Base-by-base conservation (phyloP, 345 rosid genomes). In the Hibiscus syriacus region DNA sequence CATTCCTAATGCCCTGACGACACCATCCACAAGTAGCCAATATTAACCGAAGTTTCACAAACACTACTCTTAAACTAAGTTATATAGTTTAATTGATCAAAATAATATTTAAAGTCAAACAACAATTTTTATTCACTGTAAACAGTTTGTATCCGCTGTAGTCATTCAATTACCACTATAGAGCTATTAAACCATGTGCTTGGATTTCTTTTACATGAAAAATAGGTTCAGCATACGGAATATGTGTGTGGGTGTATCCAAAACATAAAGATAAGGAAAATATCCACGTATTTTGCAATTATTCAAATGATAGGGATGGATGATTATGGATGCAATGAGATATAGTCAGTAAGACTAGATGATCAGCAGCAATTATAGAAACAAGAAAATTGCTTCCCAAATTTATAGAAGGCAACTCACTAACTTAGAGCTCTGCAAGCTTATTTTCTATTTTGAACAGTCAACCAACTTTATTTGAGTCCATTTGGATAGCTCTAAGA, bases 1-100 rank as follows among this genome's bases (percentile, higher is more conserved):
- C 36, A 43, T 26, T 25, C 85, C 36, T 66, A 36, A 17, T 32
- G 20, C 19, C 53, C 13, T 52, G 32, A 52, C 36, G 46, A 50
- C 30, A 30, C 9, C 29, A 66, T 52, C 48, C 70, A 66, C 36
- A 14, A 63, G 22, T 22, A 43, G 22, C 67, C 5, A 1, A 43
- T 5, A 43, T 16, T 27, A 43, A 63, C 26, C 7, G 25, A 41
- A 8, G 11, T 14, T 43, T 43, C 23, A 22, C 23, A 25, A 11
- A 23, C 50, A 22, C 19, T 17, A 10, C 13, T 43, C 53, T 36
- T 43, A 23, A 25, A 63, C 54, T 23, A 63, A 63, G 22, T 26
- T 43, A 63, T 11, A 43, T 25, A n/a, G 50, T 43, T 63, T 63
- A 63, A 38, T 25, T 25, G 22, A 43, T 63, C 23, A 63, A 49